Evolutionary conservation across 2,329 filamentous ascomycete species (phyloP).

Genomic region (Cercospora janseana): DNA sequence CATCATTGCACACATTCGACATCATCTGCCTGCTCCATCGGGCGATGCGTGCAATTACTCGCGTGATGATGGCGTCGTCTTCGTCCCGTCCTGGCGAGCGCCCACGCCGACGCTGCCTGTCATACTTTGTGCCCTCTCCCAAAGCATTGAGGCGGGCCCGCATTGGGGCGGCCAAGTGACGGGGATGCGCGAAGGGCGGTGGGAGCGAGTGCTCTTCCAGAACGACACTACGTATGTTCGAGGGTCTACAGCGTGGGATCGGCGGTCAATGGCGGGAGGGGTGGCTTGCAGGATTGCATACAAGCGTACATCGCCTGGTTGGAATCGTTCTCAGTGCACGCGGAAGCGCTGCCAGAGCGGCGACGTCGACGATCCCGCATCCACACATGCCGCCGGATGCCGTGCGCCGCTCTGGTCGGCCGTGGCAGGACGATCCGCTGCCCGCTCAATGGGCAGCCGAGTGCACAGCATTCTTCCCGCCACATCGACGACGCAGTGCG

Average conservation of each 20-base stretch:
- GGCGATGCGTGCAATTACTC: too few relatives aligned
- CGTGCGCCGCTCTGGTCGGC: neutral
- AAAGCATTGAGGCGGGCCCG: too few relatives aligned
- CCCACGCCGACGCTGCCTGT: too few relatives aligned
- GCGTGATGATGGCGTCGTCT: too few relatives aligned
- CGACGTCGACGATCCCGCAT: neutral
- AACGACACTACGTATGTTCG: neutral
- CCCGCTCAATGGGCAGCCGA: constrained; percentile 6
- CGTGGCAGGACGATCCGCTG: constrained; percentile 13
- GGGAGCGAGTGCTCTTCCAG: neutral
- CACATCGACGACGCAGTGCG: neutral
- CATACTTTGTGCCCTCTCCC: too few relatives aligned
- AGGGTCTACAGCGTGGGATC: neutral
- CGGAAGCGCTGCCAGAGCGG: neutral
- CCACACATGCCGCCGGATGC: constrained; percentile 1
- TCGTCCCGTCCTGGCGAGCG: too few relatives aligned
- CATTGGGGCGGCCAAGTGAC: too few relatives aligned
- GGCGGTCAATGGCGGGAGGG: neutral
- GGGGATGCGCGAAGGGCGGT: neutral
- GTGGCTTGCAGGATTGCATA: constrained; percentile 6
- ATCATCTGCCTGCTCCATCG: too few relatives aligned
- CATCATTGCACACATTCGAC: too few relatives aligned
- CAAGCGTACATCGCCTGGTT: neutral
- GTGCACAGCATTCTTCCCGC: constrained; percentile 5
- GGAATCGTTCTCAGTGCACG: neutral